Evolutionary conservation across 805 yeast species (phyloP).

Genomic region (Starmerella gropengiesseri): DNA sequence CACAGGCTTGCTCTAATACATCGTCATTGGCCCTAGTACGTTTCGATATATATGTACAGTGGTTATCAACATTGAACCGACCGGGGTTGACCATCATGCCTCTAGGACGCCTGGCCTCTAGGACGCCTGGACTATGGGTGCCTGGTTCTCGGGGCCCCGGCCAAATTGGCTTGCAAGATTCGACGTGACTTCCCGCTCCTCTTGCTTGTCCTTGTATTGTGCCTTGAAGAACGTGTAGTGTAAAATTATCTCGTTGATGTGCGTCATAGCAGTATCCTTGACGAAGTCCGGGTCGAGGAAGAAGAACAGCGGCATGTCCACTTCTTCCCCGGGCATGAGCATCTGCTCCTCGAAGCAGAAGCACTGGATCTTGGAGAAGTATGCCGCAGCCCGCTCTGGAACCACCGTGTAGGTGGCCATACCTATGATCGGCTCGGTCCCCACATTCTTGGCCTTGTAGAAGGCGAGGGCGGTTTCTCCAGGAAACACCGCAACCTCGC

Average conservation of each 20-base stretch:
- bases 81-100: too few species aligned
- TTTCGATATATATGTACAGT: too few species aligned
- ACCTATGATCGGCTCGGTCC: constrained; percentile 86
- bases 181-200: constrained; percentile 16
- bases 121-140: too few species aligned
- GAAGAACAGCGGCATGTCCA: constrained; percentile 97
- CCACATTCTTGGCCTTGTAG: constrained; percentile 77
- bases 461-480: constrained; percentile 97
- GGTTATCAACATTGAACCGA: too few species aligned
- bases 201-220: constrained; percentile 20
- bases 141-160: neutral
- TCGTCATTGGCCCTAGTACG: too few species aligned
- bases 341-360: constrained; percentile 97
- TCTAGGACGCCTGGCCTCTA: too few species aligned
- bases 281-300: constrained; percentile 94
- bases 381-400: constrained; percentile 93
- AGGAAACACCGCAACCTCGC: constrained; percentile 84
- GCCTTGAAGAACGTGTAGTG: constrained; percentile 80
- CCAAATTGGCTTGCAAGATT: constrained; percentile 18
- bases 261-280: constrained; percentile 82
- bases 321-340: constrained; percentile 89
- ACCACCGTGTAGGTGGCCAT: constrained; percentile 97
- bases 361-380: constrained; percentile 94
- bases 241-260: constrained; percentile 76
- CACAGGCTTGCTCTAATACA: too few species aligned